phyloP scores from a whole-genome alignment of 2,329 filamentous ascomycete species.

The Ophiostoma perfectum region DNA sequence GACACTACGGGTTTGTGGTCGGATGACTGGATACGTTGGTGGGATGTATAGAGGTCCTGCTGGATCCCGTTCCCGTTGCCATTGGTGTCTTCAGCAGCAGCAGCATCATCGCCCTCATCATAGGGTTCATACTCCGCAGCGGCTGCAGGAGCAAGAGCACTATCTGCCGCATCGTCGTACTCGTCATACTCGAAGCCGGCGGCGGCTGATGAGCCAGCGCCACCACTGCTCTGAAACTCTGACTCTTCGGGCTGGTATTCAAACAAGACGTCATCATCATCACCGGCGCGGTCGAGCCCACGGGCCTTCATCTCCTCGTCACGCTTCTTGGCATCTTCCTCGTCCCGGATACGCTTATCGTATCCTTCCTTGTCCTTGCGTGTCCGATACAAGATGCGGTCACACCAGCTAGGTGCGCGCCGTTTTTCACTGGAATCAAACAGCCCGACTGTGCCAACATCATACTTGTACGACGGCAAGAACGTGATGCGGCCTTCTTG shows the following conservation, averaged over 20 bases:
- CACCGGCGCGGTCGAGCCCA: slow-evolving; percentile 65
- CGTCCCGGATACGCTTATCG: slow-evolving; percentile 57
- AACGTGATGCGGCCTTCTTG: slow-evolving; percentile 82
- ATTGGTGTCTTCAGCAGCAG: slow-evolving; percentile 28
- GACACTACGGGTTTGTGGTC: slow-evolving; percentile 91
- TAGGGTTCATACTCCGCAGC: slow-evolving; percentile 1
- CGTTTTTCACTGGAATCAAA: slow-evolving; percentile 97
- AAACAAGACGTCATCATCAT: slow-evolving; percentile 80
- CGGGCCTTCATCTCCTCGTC: slow-evolving; percentile 82
- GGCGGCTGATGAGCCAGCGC: neutral
- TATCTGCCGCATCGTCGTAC: slow-evolving; percentile 43
- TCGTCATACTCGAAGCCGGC: slow-evolving; percentile 54
- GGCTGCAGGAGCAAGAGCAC: neutral
- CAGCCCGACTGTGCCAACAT: slow-evolving; percentile 82
- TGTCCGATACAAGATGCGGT: slow-evolving; percentile 83
- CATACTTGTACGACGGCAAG: slow-evolving; percentile 95
- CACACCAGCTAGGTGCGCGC: slow-evolving; percentile 91
- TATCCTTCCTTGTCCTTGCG: slow-evolving; percentile 63
- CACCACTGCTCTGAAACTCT: slow-evolving; percentile 37
- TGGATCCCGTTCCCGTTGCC: slow-evolving; percentile 38
- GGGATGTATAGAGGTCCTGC: slow-evolving; percentile 69
- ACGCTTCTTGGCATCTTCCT: slow-evolving; percentile 60
- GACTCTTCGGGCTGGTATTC: slow-evolving; percentile 85
- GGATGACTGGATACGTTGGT: slow-evolving; percentile 84
- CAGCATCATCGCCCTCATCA: slow-evolving; percentile 39